These are phyloP conservation scores for Talaromyces rugulosus DNA, from an alignment of 2,329 filamentous ascomycete genomes.

Conservation along the genomic window DNA sequence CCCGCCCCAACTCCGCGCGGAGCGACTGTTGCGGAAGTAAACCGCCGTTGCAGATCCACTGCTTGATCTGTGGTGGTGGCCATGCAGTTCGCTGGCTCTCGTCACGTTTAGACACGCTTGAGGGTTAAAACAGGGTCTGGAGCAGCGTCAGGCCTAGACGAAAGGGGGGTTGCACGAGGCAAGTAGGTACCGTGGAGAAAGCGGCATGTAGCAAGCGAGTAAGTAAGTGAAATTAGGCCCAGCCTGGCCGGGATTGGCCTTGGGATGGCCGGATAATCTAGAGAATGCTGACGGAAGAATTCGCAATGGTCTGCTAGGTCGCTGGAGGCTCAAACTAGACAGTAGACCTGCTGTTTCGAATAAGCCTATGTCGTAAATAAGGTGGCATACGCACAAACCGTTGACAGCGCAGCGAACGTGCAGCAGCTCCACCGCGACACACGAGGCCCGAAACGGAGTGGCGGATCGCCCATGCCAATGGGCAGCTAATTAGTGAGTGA, in stretches of 20 bases:
- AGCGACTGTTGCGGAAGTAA: not conserved
- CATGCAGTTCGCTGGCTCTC: not conserved
- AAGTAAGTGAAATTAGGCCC: not conserved
- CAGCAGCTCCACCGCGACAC: not conserved
- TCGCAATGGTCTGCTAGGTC: conserved; percentile 9
- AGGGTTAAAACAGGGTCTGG: not conserved
- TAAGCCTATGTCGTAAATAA: not conserved
- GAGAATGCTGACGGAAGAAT: not conserved
- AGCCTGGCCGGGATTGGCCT: not conserved
- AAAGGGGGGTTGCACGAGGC: not conserved
- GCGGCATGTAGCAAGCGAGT: not conserved
- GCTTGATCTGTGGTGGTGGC: not conserved
- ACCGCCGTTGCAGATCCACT: conserved; percentile 1
- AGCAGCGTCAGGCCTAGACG: not conserved
- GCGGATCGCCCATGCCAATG: not conserved
- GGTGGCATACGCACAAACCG: not conserved
- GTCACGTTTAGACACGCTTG: not conserved
- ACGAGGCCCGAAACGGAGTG: not conserved
- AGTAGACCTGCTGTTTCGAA: not conserved
- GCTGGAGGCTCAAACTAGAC: not conserved
- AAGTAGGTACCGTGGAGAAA: not conserved
- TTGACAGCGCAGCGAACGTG: not conserved
- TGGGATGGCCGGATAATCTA: not conserved
- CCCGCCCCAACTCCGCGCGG: not conserved
- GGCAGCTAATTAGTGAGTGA: not conserved